phyloP scores from a whole-genome alignment of 352 stramenopile species.

The Hyaloperonospora arabidopsidis region DNA sequence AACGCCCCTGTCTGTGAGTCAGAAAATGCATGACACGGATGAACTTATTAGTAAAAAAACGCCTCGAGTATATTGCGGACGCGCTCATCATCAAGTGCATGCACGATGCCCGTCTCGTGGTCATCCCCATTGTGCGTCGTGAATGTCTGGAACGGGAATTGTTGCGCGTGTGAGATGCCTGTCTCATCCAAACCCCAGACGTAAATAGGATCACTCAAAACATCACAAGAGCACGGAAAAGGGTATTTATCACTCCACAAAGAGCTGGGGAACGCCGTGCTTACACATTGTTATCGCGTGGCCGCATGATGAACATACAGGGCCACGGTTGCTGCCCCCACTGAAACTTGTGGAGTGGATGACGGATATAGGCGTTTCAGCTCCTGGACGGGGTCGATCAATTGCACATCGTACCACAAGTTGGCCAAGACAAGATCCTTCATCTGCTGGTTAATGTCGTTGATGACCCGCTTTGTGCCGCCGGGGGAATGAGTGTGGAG shows the following conservation, averaged over 20 bases:
- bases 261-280: neutral
- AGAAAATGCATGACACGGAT: neutral
- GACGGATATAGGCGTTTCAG: neutral
- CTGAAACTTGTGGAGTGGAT: neutral
- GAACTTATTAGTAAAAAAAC: neutral
- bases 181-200: neutral
- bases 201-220: neutral
- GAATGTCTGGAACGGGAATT: neutral
- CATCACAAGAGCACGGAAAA: too few species aligned
- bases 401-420: neutral
- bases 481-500: too few species aligned
- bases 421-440: conserved; percentile 1
- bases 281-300: neutral
- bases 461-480: too few species aligned
- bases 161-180: neutral
- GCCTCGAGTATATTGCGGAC: neutral
- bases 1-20: neutral
- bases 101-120: neutral
- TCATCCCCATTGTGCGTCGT: neutral
- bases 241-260: neutral
- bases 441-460: neutral
- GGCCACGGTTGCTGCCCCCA: neutral
- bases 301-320: neutral
- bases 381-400: neutral
- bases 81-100: neutral